Base-by-base conservation (phyloP, 129 eudicot genomes). In the Erigeron canadensis region DNA sequence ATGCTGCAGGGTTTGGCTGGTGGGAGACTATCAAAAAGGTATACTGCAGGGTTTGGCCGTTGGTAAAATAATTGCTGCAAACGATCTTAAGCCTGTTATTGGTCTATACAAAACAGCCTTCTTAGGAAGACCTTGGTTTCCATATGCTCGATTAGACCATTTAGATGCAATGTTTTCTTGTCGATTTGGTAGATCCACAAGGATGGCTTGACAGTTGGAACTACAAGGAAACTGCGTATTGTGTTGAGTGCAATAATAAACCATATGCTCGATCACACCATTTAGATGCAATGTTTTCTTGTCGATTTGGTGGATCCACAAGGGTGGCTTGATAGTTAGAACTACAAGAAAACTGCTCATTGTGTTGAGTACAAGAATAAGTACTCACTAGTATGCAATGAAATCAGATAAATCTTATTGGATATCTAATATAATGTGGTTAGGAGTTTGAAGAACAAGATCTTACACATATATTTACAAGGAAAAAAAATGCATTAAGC, bases 361-460 rank as follows among this genome's bases (percentile, higher is more conserved):
- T 80, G 46, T 64, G 85, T 80, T 21, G 85, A 80, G 77, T 84
- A 84, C 51, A 18, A 59, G 43, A 84, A 84, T 48, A 72, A 39
- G 39, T 57, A 6, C 40, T 42, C 75, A 74, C n/a, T 34, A 37
- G 53, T 38, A 12, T 55, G 16, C 63, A 63, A 41, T 28, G 15
- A 44, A 64, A 43, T 64, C 11, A 21, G 56, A 55, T 44, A 19
- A 4, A 11, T 21, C 34, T 17, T 40, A 64, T 39, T 53, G 42
- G 57, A 53, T 4, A 66, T 44, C 55, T 46, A 34, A 66, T 46
- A 67, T 67, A 11, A 56, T 19, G 65, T 51, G 13, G 53, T 47
- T 11, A 7, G 39, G n/a, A 50, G 71, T 63, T 8, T 2, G 3
- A 41, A 51, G 56, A 62, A 38, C 63, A 73, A 73, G 63, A 73